A percentile compares a stretch with the other conserved stretches of the same genome.
These are phyloP conservation scores for Beauveria medogensis DNA, from an alignment of 2,329 filamentous ascomycete species.

Conservation along the genomic window DNA sequence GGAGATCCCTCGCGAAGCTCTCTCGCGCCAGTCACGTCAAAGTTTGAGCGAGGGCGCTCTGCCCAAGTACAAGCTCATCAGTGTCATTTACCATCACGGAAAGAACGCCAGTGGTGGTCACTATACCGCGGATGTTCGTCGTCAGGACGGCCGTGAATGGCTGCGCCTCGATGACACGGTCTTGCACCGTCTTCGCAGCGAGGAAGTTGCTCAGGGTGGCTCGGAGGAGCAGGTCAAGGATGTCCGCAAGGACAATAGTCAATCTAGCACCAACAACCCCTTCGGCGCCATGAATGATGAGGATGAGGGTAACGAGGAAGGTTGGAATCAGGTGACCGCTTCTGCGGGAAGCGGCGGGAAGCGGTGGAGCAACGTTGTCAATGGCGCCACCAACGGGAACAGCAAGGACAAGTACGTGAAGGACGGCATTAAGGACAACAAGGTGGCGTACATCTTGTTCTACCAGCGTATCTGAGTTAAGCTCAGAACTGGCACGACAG, in stretches of 20 bases:
- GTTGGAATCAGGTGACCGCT: conserved; percentile 74
- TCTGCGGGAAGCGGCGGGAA: conserved; percentile 55
- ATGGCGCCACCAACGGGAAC: conserved; percentile 45
- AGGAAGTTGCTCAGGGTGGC: conserved; percentile 82
- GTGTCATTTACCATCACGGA: conserved; percentile 94
- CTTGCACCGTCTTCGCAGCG: conserved; percentile 73
- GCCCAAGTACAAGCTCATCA: conserved; percentile 78
- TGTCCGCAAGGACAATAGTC: conserved; percentile 17
- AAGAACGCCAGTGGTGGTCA: conserved; percentile 94
- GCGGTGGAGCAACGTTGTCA: conserved; percentile 58
- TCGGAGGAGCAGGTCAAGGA: conserved; percentile 64
- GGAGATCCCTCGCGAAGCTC: conserved; percentile 84
- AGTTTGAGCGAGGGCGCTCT: conserved; percentile 56
- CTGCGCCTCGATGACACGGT: conserved; percentile 91
- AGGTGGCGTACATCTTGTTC: conserved; percentile 93
- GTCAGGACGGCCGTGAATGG: conserved; percentile 94
- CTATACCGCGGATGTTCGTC: conserved; percentile 93
- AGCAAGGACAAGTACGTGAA: conserved; percentile 50
- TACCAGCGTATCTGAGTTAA: conserved; percentile 64
- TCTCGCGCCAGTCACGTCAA: conserved; percentile 65
- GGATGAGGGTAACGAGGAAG: conserved; percentile 57
- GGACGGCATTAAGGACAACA: conserved; percentile 77
- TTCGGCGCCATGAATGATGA: conserved; percentile 64
- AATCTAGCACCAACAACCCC: conserved; percentile 51
- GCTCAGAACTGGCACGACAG: not conserved